These are phyloP conservation scores for Ogataea methanolica DNA, from an alignment of 805 yeast genomes.

Conservation along the genomic window DNA sequence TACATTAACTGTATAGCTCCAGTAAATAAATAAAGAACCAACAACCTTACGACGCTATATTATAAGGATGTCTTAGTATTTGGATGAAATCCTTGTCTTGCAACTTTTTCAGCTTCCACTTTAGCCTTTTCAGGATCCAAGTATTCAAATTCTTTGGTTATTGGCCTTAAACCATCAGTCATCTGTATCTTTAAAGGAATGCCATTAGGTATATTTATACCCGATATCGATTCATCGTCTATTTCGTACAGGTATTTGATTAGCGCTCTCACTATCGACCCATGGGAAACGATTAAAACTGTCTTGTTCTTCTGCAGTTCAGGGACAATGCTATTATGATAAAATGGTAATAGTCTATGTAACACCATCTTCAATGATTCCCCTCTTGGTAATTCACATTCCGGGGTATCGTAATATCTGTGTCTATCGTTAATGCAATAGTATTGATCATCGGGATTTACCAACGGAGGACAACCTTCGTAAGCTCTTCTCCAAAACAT, in stretches of 20 bases:
- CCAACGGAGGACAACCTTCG: constrained; percentile 62
- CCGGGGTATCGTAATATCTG: constrained; percentile 38
- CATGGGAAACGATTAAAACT: constrained; percentile 73
- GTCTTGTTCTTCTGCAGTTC: constrained; percentile 47
- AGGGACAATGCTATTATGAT: constrained; percentile 44
- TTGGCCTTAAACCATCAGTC: constrained; percentile 34
- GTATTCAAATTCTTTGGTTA: constrained; percentile 46
- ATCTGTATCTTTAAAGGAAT: constrained; percentile 71
- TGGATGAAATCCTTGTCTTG: constrained; percentile 59
- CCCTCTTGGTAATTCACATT: constrained; percentile 56
- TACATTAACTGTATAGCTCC: too few relatives aligned
- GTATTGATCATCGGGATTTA: constrained; percentile 34
- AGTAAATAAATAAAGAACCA: neutral
- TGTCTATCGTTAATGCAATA: constrained; percentile 33
- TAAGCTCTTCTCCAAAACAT: constrained; percentile 78
- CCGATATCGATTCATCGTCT: constrained; percentile 63
- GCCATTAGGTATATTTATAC: constrained; percentile 78
- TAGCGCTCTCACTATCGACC: constrained; percentile 74
- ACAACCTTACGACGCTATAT: too few relatives aligned
- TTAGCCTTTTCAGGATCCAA: constrained; percentile 79
- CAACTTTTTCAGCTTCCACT: constrained; percentile 74
- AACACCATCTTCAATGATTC: constrained; percentile 75
- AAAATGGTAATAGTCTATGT: constrained; percentile 59
- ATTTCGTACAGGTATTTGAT: constrained; percentile 64
- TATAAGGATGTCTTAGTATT: too few relatives aligned